Base-by-base conservation (phyloP, 2,329 filamentous ascomycete species). In the Ophiosphaerella narmari region DNA sequence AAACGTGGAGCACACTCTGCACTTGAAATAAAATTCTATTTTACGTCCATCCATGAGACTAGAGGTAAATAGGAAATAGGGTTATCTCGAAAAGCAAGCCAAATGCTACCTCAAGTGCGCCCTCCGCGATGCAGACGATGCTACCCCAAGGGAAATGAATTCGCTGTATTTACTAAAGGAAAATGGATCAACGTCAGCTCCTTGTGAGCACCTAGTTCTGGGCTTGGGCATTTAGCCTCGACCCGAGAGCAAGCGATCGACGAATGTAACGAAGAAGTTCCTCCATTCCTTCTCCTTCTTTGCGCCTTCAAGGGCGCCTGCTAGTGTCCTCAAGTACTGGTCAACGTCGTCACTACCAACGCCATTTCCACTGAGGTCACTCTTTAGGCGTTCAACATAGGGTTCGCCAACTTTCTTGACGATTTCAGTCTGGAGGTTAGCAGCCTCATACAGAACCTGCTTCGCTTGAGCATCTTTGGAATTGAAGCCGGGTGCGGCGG, bases 361-460 rank as follows among this genome's bases (percentile, higher is more conserved):
- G 0, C 87, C 87, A 59, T 91, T 77, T 39, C 78, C 80, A 0
- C 84, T 80, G 59, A 92, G 84, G 49, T 91, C 81, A 13, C 78
- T 77, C 59, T 85, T 84, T 39, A 93, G 74, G 63, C 89, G 82
- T 52, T 83, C 81, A 21, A 93, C 81, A 70, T 96, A 97, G 48
- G 85, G 81, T 43, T 89, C 84, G 23, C 94, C 94, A 11, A 90
- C 93, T 78, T 97, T 97, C 60, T 84, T 82, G 69, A 97, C 93
- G 55, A 99, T 94, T 32, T 84, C 87, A 74, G 94, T 91, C 74
- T 99, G 91, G 51, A 99, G 76, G 2, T 82, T 84, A 2, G 91
- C 91, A 55, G 96, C 91, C 77, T 99, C 94, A 47, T 86, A 86
- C 34, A 99, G 82, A 1, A 97, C 89, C 72, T 92, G 88, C 70